These are phyloP conservation scores for Phytopythium montanum DNA, from an alignment of 352 stramenopile species.

Conservation along the genomic window DNA sequence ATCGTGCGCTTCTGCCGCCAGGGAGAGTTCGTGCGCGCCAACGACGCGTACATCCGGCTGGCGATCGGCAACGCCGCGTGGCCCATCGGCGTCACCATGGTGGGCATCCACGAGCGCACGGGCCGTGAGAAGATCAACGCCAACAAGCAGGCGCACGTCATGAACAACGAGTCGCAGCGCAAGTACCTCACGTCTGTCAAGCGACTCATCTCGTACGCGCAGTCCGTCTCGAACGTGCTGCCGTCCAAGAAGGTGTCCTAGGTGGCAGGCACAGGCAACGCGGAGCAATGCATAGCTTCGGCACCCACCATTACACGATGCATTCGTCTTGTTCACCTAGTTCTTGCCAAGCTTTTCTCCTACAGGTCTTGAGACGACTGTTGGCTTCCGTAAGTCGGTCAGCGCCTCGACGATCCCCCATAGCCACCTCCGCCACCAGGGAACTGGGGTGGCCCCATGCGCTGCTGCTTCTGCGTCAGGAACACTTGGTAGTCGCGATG, in stretches of 20 bases:
- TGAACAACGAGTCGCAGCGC: constrained; percentile 98
- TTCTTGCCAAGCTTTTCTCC: not conserved
- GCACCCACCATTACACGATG: not conserved
- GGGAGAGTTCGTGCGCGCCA: constrained; percentile 93
- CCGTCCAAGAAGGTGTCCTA: constrained; percentile 87
- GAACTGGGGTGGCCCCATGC: constrained; percentile 22
- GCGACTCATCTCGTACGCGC: constrained; percentile 96
- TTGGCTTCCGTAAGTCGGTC: not conserved
- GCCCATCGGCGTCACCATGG: constrained; percentile 99
- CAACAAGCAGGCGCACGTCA: constrained; percentile 98
- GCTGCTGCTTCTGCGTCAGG: constrained; percentile 34
- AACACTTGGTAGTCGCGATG: constrained; percentile 79
- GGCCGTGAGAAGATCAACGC: constrained; percentile 95
- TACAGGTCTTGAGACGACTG: not conserved
- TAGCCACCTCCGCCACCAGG: not conserved
- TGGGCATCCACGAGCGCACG: constrained; percentile 97
- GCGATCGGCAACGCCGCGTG: constrained; percentile 98
- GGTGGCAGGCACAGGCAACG: not conserved
- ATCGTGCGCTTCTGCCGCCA: constrained; percentile 95
- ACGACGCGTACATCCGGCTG: constrained; percentile 98
- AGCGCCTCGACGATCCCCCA: not conserved
- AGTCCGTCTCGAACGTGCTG: constrained; percentile 84
- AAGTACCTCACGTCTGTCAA: constrained; percentile 99
- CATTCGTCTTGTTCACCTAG: not conserved
- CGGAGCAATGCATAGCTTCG: not conserved